Evolutionary conservation across 257 asterid species (phyloP), one percentile per base, ranked within the genome.

Genomic region (Scutellaria galericulata): DNA sequence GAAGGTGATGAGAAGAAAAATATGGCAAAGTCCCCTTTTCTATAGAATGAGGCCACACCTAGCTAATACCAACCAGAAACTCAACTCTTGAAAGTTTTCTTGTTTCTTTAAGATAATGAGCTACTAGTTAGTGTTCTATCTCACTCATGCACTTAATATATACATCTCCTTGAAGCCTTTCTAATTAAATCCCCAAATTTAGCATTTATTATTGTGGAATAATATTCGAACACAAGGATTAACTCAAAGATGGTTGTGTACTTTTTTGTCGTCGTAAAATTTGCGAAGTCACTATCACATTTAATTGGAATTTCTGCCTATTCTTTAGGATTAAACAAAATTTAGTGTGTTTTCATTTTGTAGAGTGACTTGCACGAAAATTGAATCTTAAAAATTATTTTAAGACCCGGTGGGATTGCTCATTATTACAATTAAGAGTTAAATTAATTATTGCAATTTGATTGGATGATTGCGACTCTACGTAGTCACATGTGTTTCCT

Each of bases 21-120:
- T 24, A 24, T 52, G 67, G 18, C 2, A 65, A 61, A 55, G 58
- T 22, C 7, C 12, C 12, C 11, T 60, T 72, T 67, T 66, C 59
- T 53, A 24, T 47, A 18, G 65, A 62, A 44, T 64, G 70, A 44
- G 69, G 41, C 72, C 79, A 75, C 81, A 75, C 81, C 81, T 68
- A 76, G 60, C 44, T 56, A 72, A 40, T 57, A 72, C 79, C 81
- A 71, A 71, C 68, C 55, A 68, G n/a, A 53, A 78, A 64, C 51
- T 9, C 55, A 68, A 53, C 55, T 64, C 58, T 62, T 60, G 37
- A 37, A 18, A 18, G 0, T 0, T 13, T 20, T 42, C 41, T 52
- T 60, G 9, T 12, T 20, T 59, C 51, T 35, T 58, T 37, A 37
- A 55, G 73, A 44, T 31, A 40, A 55, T 9, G 59, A 9, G 15